A percentile compares a stretch with the other conserved stretches of the same genome.
Conservation (phyloP, 169 alveolate species). For the Plasmodium berghei region DNA sequence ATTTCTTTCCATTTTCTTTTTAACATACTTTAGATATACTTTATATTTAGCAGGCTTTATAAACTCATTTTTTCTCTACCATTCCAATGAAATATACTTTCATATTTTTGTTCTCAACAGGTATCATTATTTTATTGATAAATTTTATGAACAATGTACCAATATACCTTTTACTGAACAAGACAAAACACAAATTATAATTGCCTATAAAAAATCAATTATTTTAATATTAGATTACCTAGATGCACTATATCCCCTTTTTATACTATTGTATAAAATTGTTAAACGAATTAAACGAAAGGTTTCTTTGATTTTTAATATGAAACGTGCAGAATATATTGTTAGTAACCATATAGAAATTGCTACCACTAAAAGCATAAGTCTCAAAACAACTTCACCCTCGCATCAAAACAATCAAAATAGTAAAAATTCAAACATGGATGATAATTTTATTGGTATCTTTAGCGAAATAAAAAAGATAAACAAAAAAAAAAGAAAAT, state of each 20-base stretch:
- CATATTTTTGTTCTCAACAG: slow-evolving; percentile 43
- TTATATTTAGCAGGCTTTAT: slow-evolving; percentile 39
- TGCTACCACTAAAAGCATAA: neutral
- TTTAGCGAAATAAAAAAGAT: neutral
- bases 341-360: neutral
- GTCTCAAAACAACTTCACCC: neutral
- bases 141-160: slow-evolving; percentile 12
- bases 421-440: too few species aligned
- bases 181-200: slow-evolving; percentile 21
- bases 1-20: slow-evolving; percentile 32
- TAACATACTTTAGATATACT: slow-evolving; percentile 34
- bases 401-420: too few species aligned
- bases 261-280: slow-evolving; percentile 15
- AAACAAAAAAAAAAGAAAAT: slow-evolving; percentile 26
- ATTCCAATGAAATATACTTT: slow-evolving; percentile 48
- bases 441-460: neutral
- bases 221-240: slow-evolving; percentile 41
- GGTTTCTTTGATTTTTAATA: neutral
- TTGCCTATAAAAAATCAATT: slow-evolving; percentile 39
- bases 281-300: slow-evolving; percentile 4
- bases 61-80: slow-evolving; percentile 47
- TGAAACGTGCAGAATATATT: neutral
- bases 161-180: slow-evolving; percentile 26
- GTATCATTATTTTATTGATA: slow-evolving; percentile 45
- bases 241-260: slow-evolving; percentile 39